Base-by-base conservation (phyloP, 768 basidiomycete species). In the Pholiota conissans region DNA sequence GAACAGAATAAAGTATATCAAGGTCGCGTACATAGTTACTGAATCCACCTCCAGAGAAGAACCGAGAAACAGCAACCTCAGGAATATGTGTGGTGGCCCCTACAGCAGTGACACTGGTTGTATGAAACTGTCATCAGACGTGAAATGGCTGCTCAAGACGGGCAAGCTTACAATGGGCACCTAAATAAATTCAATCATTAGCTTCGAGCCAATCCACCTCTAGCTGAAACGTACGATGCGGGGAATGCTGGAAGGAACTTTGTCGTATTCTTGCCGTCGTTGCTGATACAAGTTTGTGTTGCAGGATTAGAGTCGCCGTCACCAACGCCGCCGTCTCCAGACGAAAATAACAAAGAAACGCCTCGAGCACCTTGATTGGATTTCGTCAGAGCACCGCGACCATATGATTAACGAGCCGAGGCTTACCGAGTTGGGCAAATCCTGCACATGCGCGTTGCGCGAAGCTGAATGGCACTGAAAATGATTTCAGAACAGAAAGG, bases 31-130 rank as follows among this genome's bases (percentile, higher is more conserved):
- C 86, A 53, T 82, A 82, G 60, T 86, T 76, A 67, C 86, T 88
- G 74, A 90, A 91, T 16, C 89, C 88, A 16, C 89, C 88, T 6
- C 87, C 86, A 29, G 87, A 89, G 72, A 86, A 86, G 61, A 73
- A 75, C 22, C 71, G 61, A n/a, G 52, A 67, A 0, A 77, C 79
- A 0, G 82, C 84, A 3, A 74, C 74, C 68, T 90, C 88, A 0
- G 86, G 87, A 42, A 71, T 59, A 34, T 66, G 66, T 0, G 63
- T 57, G 10, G 88, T 89, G 6, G 80, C 88, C 8, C 89, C 89
- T 3, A 91, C 88, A 1, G 86, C 62, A 3, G 89, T 91, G 9
- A 90, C 84, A 59, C 88, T 89, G 11, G 27, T 26, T 11, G 35
- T 39, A 20, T 20, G 40, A 29, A 27, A 2, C 11, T 18, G 29